A percentile compares a stretch with the other conserved stretches of the same genome.
Conservation (phyloP, 140 eudicot genomes). For the Oenanthe javanica region DNA sequence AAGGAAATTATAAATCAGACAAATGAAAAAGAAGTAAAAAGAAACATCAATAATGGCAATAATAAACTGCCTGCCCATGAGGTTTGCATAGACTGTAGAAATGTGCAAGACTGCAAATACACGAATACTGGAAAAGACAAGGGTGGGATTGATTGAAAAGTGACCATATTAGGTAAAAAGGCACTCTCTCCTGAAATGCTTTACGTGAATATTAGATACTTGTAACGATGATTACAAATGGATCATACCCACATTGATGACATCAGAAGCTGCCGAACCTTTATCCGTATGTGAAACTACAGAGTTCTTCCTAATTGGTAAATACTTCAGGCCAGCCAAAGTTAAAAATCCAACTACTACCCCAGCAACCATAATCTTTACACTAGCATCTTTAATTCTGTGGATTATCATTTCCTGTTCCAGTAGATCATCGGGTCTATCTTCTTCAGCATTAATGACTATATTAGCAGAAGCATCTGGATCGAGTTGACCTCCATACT, state of each 20-base stretch:
- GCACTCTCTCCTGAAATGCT: background rate
- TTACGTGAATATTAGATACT: too few species aligned
- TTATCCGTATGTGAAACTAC: slow-evolving; percentile 24
- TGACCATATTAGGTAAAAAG: background rate
- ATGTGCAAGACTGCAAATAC: background rate
- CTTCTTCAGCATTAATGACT: slow-evolving; percentile 20
- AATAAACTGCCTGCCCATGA: too few species aligned
- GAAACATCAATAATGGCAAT: background rate
- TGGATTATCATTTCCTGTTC: slow-evolving; percentile 64
- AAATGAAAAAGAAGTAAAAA: background rate
- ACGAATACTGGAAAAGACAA: background rate
- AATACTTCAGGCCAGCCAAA: slow-evolving; percentile 53
- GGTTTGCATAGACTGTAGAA: background rate
- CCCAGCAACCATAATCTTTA: slow-evolving; percentile 86
- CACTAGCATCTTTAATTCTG: slow-evolving; percentile 66
- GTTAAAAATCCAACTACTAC: slow-evolving; percentile 74
- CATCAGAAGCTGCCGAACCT: slow-evolving; percentile 63
- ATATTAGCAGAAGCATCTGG: slow-evolving; percentile 16
- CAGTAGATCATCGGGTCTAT: slow-evolving; percentile 23
- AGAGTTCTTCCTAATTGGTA: slow-evolving; percentile 36
- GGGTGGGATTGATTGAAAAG: background rate
- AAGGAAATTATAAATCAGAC: too few species aligned
- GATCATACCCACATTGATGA: slow-evolving; percentile 69
- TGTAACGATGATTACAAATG: background rate
- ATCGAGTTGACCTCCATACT: slow-evolving; percentile 14